A percentile compares a stretch with the other conserved stretches of the same genome.
Conservation (phyloP, 805 yeast species). For the Starmera amethionina region DNA sequence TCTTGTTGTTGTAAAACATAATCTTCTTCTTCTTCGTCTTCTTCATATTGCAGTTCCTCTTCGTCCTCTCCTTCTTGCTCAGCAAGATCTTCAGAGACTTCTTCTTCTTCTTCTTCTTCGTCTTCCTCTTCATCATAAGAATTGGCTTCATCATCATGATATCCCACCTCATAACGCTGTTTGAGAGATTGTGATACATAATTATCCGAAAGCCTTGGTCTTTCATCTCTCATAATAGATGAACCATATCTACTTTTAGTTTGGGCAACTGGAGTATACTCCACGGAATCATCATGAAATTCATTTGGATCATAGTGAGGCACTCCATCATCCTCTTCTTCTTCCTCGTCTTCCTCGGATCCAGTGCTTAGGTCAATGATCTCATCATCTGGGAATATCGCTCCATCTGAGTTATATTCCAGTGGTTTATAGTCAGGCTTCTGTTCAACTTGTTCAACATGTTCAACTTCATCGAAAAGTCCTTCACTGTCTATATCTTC, state of each 20-base stretch:
- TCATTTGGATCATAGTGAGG: conserved; percentile 5
- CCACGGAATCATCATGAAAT: conserved; percentile 4
- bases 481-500: conserved; percentile 7
- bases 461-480: too few species aligned
- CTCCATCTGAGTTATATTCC: not conserved
- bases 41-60: not conserved
- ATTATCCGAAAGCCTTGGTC: conserved; percentile 1
- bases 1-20: not conserved
- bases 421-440: too few species aligned
- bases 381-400: conserved; percentile 3
- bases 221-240: not conserved
- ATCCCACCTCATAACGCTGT: not conserved
- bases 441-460: too few species aligned
- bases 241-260: conserved; percentile 4
- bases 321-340: conserved; percentile 2
- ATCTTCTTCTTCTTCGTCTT: not conserved
- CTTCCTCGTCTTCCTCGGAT: conserved; percentile 2
- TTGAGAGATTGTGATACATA: conserved; percentile 1
- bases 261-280: conserved; percentile 7
- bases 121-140: not conserved
- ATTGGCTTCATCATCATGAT: not conserved
- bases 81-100: not conserved
- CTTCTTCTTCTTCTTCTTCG: conserved; percentile 1
- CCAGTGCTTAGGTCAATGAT: conserved; percentile 4
- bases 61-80: not conserved